phyloP scores from a whole-genome alignment of 371 early-diverging fungal species.

The Syncephalastrum sp. region DNA sequence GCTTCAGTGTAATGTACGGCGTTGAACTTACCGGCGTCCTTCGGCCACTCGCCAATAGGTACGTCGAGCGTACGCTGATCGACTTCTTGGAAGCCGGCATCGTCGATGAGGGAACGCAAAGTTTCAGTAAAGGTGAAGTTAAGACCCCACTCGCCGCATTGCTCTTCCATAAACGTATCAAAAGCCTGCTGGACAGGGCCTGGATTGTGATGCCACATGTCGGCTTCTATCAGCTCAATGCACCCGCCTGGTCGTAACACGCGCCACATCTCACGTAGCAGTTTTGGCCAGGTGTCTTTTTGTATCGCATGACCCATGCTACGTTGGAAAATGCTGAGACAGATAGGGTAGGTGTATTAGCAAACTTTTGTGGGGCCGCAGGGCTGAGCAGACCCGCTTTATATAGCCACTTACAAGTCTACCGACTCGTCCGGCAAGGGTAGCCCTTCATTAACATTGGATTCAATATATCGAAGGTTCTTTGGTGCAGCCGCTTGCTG shows the following conservation, averaged over 20 bases:
- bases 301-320: constrained; percentile 36
- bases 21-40: constrained; percentile 23
- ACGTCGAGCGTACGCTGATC: constrained; percentile 36
- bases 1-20: background rate
- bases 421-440: constrained; percentile 37
- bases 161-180: constrained; percentile 36
- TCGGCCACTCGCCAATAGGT: constrained; percentile 52
- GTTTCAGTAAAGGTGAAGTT: constrained; percentile 36
- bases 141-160: constrained; percentile 29
- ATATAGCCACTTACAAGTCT: constrained; percentile 34
- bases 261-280: constrained; percentile 37
- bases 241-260: constrained; percentile 43
- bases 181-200: constrained; percentile 48
- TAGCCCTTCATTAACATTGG: constrained; percentile 37
- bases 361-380: background rate
- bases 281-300: constrained; percentile 36
- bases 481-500: constrained; percentile 34
- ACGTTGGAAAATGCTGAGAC: constrained; percentile 40
- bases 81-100: constrained; percentile 22
- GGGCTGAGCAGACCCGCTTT: too few relatives aligned
- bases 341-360: background rate
- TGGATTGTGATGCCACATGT: constrained; percentile 46
- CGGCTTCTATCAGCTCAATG: constrained; percentile 44
- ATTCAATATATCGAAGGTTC: constrained; percentile 34
- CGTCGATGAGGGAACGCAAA: constrained; percentile 19